Evolutionary conservation across 2,329 filamentous ascomycete genomes (phyloP).

Genomic region (Cladosporium austrohemisphaericum): DNA sequence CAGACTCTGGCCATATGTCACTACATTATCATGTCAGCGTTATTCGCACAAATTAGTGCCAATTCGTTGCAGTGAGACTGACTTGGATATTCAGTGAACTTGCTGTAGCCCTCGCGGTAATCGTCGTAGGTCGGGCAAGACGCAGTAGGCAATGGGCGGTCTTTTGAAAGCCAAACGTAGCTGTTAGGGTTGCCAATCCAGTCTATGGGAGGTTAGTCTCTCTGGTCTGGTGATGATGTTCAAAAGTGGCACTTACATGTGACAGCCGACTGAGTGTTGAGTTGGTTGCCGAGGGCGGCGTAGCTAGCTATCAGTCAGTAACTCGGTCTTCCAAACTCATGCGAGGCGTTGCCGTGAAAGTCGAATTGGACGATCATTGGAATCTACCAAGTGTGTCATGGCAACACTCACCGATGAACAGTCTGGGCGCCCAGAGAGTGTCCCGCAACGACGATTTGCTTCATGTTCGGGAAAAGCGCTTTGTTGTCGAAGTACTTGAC

Average conservation of each 20-base stretch:
- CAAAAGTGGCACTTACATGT: no score
- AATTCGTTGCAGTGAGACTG: slow-evolving; percentile 12
- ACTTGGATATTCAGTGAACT: slow-evolving; percentile 29
- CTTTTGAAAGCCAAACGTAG: slow-evolving; percentile 32
- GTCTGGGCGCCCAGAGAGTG: slow-evolving; percentile 37
- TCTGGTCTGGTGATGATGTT: no score
- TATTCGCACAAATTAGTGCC: no score
- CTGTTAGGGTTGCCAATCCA: slow-evolving; percentile 37
- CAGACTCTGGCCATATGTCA: slow-evolving; percentile 30
- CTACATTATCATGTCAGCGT: slow-evolving; percentile 11
- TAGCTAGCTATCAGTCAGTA: not conserved
- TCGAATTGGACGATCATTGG: not conserved
- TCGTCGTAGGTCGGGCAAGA: slow-evolving; percentile 33
- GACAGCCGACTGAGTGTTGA: slow-evolving; percentile 26
- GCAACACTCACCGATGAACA: slow-evolving; percentile 29
- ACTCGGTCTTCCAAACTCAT: no score
- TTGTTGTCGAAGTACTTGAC: slow-evolving; percentile 34
- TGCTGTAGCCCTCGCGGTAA: slow-evolving; percentile 35
- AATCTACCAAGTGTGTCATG: not conserved
- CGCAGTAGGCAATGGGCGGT: slow-evolving; percentile 29
- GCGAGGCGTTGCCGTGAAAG: no score
- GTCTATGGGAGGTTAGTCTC: no score
- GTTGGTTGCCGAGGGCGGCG: slow-evolving; percentile 29
- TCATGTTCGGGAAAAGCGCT: slow-evolving; percentile 33
- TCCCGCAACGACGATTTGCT: slow-evolving; percentile 37